phyloP scores from a whole-genome alignment of 108 stramenopile genomes.

The Thalassiosira profunda region DNA sequence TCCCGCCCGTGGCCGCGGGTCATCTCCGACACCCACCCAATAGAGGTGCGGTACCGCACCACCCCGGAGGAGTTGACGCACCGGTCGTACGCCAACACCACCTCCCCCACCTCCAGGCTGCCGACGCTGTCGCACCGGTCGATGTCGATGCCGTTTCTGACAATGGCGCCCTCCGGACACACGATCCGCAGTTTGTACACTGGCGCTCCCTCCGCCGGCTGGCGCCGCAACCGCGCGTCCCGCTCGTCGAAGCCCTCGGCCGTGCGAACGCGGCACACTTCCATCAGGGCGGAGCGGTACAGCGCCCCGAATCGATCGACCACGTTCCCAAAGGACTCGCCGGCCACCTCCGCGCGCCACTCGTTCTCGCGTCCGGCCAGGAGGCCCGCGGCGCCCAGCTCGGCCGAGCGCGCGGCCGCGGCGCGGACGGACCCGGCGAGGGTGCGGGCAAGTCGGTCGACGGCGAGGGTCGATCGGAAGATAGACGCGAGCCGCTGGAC shows the following conservation, averaged over 20 bases:
- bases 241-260: slow-evolving; percentile 61
- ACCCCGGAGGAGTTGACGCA: slow-evolving; percentile 93
- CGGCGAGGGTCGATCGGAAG: slow-evolving; percentile 50
- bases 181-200: slow-evolving; percentile 85
- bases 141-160: slow-evolving; percentile 92
- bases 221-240: slow-evolving; percentile 41
- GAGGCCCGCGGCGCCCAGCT: slow-evolving; percentile 50
- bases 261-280: slow-evolving; percentile 76
- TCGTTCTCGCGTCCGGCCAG: slow-evolving; percentile 67
- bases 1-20: slow-evolving; percentile 92
- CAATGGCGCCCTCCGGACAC: slow-evolving; percentile 90
- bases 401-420: slow-evolving; percentile 57
- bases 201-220: slow-evolving; percentile 27
- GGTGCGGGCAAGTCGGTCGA: slow-evolving; percentile 71
- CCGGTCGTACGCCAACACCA: slow-evolving; percentile 82
- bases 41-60: slow-evolving; percentile 81
- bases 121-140: slow-evolving; percentile 89
- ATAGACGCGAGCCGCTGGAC: slow-evolving; percentile 37
- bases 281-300: slow-evolving; percentile 70
- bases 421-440: slow-evolving; percentile 65
- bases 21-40: slow-evolving; percentile 95
- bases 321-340: slow-evolving; percentile 52
- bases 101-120: slow-evolving; percentile 89
- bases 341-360: slow-evolving; percentile 76
- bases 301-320: slow-evolving; percentile 53